Percentiles rank a stretch among this genome's conserved stretches.
Evolutionary conservation across 2,329 filamentous ascomycete species (phyloP).

Genomic region (Claviceps capensis): DNA sequence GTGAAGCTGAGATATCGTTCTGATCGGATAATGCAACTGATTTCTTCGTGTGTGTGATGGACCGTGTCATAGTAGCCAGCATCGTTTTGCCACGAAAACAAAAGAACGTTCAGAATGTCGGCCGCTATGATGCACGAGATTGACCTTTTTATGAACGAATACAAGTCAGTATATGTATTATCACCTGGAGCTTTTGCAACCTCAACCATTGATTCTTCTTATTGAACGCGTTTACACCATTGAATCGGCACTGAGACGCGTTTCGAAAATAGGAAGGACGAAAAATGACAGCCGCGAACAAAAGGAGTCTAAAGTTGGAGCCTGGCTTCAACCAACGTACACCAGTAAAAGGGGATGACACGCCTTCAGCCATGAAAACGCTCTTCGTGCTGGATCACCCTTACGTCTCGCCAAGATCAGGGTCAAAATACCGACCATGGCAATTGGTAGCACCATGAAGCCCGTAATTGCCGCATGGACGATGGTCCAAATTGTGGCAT

Average conservation of each 20-base stretch:
- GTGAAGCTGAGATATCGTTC: slow-evolving; percentile 7
- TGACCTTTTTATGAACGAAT: not conserved
- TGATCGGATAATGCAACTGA: slow-evolving; percentile 4
- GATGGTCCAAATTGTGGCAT: slow-evolving; percentile 5
- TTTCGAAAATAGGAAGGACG: not conserved
- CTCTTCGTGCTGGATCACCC: slow-evolving; percentile 3
- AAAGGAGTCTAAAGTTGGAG: not conserved
- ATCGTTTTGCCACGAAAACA: slow-evolving; percentile 7
- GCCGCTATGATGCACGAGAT: slow-evolving; percentile 5
- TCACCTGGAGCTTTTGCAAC: not conserved
- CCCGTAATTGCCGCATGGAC: slow-evolving; percentile 5
- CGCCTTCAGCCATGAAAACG: slow-evolving; percentile 5
- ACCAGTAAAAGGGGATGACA: slow-evolving; percentile 4
- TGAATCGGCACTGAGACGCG: too few species aligned
- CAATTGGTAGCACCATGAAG: slow-evolving; percentile 4
- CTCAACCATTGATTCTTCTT: too few species aligned
- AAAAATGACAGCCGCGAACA: not conserved
- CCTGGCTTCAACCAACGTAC: slow-evolving; percentile 1
- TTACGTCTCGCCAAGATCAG: slow-evolving; percentile 2
- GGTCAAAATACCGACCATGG: slow-evolving; percentile 3
- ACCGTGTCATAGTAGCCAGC: slow-evolving; percentile 5
- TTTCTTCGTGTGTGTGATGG: slow-evolving; percentile 5
- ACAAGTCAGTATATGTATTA: not conserved
- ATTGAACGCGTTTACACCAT: too few species aligned
- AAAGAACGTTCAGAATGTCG: slow-evolving; percentile 4